A percentile compares a stretch with the other conserved stretches of the same genome.
phyloP scores from a whole-genome alignment of 176 grass and related monocot genomes.

The Raddia guianensis region DNA sequence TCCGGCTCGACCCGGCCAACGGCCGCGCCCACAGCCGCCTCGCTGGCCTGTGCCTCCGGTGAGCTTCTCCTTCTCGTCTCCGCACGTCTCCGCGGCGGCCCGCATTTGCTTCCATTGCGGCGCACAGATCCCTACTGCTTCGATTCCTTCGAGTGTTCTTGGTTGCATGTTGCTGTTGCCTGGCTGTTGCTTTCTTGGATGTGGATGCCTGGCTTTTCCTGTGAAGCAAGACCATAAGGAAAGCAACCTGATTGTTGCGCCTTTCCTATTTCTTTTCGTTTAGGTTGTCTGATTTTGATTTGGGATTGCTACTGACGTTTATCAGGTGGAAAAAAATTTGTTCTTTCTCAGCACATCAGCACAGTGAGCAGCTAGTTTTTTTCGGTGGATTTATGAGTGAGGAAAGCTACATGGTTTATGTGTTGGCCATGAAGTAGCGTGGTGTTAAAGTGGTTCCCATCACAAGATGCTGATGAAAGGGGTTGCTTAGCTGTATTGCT shows the following conservation, averaged over 20 bases:
- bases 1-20: slow-evolving; percentile 72
- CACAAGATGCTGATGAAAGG: slow-evolving; percentile 44
- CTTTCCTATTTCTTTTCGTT: slow-evolving; percentile 45
- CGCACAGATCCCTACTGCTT: slow-evolving; percentile 28
- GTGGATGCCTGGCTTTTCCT: slow-evolving; percentile 37
- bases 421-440: slow-evolving; percentile 32
- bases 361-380: not conserved
- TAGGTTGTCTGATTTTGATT: slow-evolving; percentile 43
- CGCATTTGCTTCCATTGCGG: slow-evolving; percentile 8
- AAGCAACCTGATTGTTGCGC: slow-evolving; percentile 41
- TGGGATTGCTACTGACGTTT: slow-evolving; percentile 16
- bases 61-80: slow-evolving; percentile 25
- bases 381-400: not conserved
- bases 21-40: slow-evolving; percentile 65
- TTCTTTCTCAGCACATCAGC: slow-evolving; percentile 3
- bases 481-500: slow-evolving; percentile 58
- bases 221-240: slow-evolving; percentile 29
- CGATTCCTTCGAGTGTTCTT: slow-evolving; percentile 27
- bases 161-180: slow-evolving; percentile 49
- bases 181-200: slow-evolving; percentile 51
- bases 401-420: slow-evolving; percentile 38
- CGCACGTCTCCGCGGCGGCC: not conserved
- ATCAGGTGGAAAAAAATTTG: not conserved
- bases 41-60: slow-evolving; percentile 73
- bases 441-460: slow-evolving; percentile 41